Base-by-base conservation (phyloP, 2,329 filamentous ascomycete genomes). In the Thermochaetoides dissita region DNA sequence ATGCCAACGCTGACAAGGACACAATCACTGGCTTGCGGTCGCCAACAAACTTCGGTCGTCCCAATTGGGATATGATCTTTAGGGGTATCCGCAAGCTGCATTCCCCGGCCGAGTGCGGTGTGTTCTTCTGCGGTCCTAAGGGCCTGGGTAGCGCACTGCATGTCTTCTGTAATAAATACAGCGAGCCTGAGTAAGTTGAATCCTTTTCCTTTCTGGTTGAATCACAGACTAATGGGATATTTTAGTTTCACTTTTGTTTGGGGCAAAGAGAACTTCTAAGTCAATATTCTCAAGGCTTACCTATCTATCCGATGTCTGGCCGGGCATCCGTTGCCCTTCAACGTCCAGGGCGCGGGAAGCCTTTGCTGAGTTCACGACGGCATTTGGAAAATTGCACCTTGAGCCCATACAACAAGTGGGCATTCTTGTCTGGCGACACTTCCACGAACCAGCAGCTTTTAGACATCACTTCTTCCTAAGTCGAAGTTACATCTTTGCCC, bases 51-150 rank as follows among this genome's bases (percentile, higher is more conserved):
- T 87, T 91, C 58, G 85, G 85, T 41, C 71, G 84, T 24, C 85
- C 85, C 10, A 89, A 91, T 63, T 91, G 85, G 85, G 83, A 91
- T 57, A 85, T 85, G 75, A 84, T 93, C 54, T 91, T 91, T 66
- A 75, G 83, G 49, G 80, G 80, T 42, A 84, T 93, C 57, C 70
- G 84, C 55, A 87, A 87, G 63, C 74, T 91, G 49, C 81, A 86
- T 57, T 66, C 70, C 6, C 80, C 81, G 2, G 76, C 76, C 37
- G 81, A 85, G 62, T 79, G 78, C 2, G 81, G 81, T 52, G 81
- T 86, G 11, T 86, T 91, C 68, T 91, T 89, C 68, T 91, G 84
- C 57, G 84, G 84, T 0, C 84, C 84, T 31, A 89, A 89, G 65
- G 78, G 75, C 1, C 63, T 89, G 50, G 84, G 84, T 39, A 86